Base-by-base conservation (phyloP, 768 basidiomycete species). In the Phanerodontia chrysosporium region DNA sequence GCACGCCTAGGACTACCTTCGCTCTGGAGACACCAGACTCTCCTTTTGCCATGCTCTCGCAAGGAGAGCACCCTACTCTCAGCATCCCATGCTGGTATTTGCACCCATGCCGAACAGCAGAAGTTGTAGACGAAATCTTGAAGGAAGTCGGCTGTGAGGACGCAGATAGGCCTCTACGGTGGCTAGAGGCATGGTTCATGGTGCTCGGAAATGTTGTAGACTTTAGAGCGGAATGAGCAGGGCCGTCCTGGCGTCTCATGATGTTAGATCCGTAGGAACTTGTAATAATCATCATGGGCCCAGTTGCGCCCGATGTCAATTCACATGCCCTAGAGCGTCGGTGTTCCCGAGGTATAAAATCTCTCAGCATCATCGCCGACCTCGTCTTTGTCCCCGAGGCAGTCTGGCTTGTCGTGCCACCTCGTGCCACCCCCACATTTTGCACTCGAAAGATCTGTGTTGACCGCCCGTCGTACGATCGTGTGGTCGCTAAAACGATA, bases 41-140 rank as follows among this genome's bases (percentile, higher is more conserved):
- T 1, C 70, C 82, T 5, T 89, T 93, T 65, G 90, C 94, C 10
- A 70, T 95, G 22, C 73, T 96, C 10, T 90, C 92, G 13, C 91
- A 92, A 65, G 90, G 90, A 9, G 94, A 96, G 58, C 94, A 95
- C 66, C 94, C 92, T 0, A 83, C 79, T 5, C 76, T 89, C 29
- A 87, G 85, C 22, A 83, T 75, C 2, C 85, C 87, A 9, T 86
- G 83, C 57, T 96, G 92, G 92, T 92, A 86, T 66, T 75, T 96
- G 39, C 94, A 96, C 69, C 94, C 94, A 10, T 96, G 94, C 69
- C 85, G 90, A 69, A 89, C 86, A 3, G 78, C 79, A 10, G 72
- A 71, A 32, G 82, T 84, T 1, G 82, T 96, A 1, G 74, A 75
- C 24, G 93, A 95, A 72, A 73, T 96, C 22, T 69, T 93, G 72